A percentile compares a stretch with the other conserved stretches of the same genome.
These are phyloP conservation scores for Grosmannia serpens DNA, from an alignment of 2,329 filamentous ascomycete species.

Conservation along the genomic window DNA sequence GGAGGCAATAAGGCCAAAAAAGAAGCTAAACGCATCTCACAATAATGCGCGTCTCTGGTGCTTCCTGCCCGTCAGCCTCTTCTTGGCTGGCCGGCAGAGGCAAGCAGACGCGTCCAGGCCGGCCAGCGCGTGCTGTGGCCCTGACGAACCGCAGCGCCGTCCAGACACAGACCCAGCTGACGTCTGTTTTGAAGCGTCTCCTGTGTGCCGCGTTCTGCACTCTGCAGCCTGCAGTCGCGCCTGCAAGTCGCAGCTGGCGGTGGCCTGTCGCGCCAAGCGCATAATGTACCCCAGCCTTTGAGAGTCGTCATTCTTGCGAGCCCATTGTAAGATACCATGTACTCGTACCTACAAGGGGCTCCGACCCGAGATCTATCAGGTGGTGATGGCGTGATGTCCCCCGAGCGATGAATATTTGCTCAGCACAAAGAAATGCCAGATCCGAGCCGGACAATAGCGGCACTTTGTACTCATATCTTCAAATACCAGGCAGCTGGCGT, in stretches of 20 bases:
- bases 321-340: too few relatives aligned
- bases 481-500: too few relatives aligned
- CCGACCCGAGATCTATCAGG: too few relatives aligned
- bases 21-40: not conserved
- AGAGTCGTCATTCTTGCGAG: not conserved
- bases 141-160: not conserved
- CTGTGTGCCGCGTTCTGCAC: not conserved
- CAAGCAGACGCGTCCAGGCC: not conserved
- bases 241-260: not conserved
- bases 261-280: not conserved
- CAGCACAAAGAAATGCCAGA: too few relatives aligned
- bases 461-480: too few relatives aligned
- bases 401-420: too few relatives aligned
- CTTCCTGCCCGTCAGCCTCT: too few relatives aligned
- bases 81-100: too few relatives aligned
- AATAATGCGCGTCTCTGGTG: too few relatives aligned
- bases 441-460: not conserved
- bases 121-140: not conserved
- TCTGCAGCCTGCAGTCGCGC: not conserved
- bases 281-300: not conserved
- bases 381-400: too few relatives aligned
- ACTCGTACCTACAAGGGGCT: too few relatives aligned
- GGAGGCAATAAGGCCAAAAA: not conserved
- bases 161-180: not conserved
- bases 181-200: not conserved